These are phyloP conservation scores for Chloranthus sessilifolius DNA, from an alignment of 164 flowering plant species.

Conservation along the genomic window DNA sequence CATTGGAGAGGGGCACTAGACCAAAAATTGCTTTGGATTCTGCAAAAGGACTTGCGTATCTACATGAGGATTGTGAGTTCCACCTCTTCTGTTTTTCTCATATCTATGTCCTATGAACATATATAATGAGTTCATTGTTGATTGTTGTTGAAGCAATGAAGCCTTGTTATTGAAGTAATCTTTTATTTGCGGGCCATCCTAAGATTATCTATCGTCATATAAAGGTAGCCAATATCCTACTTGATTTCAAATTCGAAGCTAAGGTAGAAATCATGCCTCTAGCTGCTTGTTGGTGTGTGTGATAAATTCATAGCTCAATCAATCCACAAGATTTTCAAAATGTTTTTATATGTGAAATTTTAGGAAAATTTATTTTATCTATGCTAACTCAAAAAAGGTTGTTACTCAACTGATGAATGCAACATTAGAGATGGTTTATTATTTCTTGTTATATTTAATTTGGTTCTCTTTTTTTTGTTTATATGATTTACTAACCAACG, in stretches of 20 bases:
- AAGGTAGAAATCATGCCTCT: slow-evolving; percentile 38
- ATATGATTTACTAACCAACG: no score
- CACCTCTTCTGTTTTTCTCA: not conserved
- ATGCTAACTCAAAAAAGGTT: no score
- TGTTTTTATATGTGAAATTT: no score
- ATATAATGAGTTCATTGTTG: no score
- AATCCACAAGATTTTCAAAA: no score
- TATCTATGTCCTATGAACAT: no score
- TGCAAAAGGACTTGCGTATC: slow-evolving; percentile 94
- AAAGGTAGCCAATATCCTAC: slow-evolving; percentile 85
- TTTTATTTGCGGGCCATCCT: slow-evolving; percentile 71
- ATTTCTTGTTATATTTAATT: no score
- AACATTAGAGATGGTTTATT: no score
- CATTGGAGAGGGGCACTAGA: slow-evolving; percentile 82
- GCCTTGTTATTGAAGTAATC: not conserved
- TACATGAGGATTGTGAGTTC: slow-evolving; percentile 91
- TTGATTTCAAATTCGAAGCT: slow-evolving; percentile 92
- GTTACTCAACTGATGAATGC: no score
- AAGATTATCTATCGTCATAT: slow-evolving; percentile 96
- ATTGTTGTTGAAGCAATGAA: not conserved
- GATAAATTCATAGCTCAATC: no score
- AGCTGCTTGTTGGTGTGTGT: not conserved
- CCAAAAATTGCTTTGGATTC: slow-evolving; percentile 82
- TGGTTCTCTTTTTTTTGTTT: no score
- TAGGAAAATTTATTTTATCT: no score